Percentiles rank a stretch among this genome's conserved stretches.
phyloP scores from a whole-genome alignment of 352 stramenopile genomes.

The Globisporangium mamillatum region DNA sequence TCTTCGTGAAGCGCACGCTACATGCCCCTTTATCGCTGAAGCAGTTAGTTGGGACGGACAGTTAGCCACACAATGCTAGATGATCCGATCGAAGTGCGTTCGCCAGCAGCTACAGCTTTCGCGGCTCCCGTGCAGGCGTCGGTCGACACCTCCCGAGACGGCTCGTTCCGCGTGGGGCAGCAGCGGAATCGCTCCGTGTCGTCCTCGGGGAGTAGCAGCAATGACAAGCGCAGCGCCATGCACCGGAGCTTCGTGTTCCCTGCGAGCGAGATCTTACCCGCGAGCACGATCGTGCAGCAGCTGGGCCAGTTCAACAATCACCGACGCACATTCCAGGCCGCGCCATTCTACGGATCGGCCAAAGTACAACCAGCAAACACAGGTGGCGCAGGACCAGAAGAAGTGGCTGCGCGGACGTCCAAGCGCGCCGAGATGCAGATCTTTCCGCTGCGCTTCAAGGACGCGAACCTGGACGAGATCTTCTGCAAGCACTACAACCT shows the following conservation, averaged over 20 bases:
- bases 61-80: constrained; percentile 8
- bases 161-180: constrained; percentile 14
- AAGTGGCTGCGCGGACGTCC: constrained; percentile 3
- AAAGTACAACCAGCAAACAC: constrained; percentile 31
- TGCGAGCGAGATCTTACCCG: constrained; percentile 36
- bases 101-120: constrained; percentile 8
- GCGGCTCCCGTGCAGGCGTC: too few species aligned
- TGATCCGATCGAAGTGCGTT: constrained; percentile 7
- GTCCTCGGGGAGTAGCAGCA: constrained; percentile 28
- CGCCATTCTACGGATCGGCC: constrained; percentile 27
- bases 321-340: constrained; percentile 19
- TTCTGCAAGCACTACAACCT: constrained; percentile 76
- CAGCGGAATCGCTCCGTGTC: constrained; percentile 14
- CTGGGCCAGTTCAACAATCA: constrained; percentile 21
- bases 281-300: constrained; percentile 41
- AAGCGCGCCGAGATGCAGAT: constrained; percentile 46
- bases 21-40: constrained; percentile 16
- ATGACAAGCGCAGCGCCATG: constrained; percentile 26
- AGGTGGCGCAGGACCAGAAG: background rate
- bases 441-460: constrained; percentile 59
- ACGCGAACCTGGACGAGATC: constrained; percentile 57
- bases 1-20: background rate
- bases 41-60: background rate
- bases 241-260: constrained; percentile 45
- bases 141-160: background rate